A percentile compares a stretch with the other conserved stretches of the same genome.
Evolutionary conservation across 129 eudicot genomes (phyloP).

Genomic region (Glebionis coronaria): DNA sequence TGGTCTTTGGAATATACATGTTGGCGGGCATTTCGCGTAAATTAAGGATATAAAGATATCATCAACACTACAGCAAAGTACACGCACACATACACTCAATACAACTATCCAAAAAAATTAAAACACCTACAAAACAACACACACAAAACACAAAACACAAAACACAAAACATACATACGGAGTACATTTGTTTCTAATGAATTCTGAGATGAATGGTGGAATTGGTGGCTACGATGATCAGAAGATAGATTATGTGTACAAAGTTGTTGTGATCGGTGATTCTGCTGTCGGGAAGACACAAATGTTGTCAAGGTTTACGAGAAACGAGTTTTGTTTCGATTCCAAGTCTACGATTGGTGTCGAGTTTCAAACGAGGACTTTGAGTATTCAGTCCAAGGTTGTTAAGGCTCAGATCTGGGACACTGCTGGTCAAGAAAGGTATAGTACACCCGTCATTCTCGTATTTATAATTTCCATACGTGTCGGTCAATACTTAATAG

Average conservation of each 20-base stretch:
- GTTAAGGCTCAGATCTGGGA: slow-evolving; percentile 97
- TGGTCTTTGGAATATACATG: not conserved
- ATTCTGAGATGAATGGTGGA: slow-evolving; percentile 49
- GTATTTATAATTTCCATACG: not conserved
- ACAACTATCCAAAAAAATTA: not conserved
- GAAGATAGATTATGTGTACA: slow-evolving; percentile 64
- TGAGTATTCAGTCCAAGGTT: slow-evolving; percentile 53
- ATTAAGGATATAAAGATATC: slow-evolving; percentile 26
- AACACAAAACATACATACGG: too few relatives aligned
- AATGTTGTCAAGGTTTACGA: slow-evolving; percentile 63
- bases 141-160: not conserved
- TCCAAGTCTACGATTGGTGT: slow-evolving; percentile 86
- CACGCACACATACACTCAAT: not conserved
- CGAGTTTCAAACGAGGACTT: slow-evolving; percentile 71
- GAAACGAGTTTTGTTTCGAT: slow-evolving; percentile 65
- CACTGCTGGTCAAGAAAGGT: slow-evolving; percentile 95
- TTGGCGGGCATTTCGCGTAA: slow-evolving; percentile 48
- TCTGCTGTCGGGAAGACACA: slow-evolving; percentile 88
- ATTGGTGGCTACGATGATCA: slow-evolving; percentile 35
- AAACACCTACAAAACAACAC: slow-evolving; percentile 1
- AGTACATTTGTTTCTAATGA: slow-evolving; percentile 28
- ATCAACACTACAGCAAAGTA: slow-evolving; percentile 16
- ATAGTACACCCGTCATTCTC: not conserved
- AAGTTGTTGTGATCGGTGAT: slow-evolving; percentile 89
- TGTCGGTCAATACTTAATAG: too few relatives aligned